Percentiles rank a stretch among this genome's conserved stretches.
phyloP scores from a whole-genome alignment of 2,329 filamentous ascomycete species.

The Knufia fluminis region DNA sequence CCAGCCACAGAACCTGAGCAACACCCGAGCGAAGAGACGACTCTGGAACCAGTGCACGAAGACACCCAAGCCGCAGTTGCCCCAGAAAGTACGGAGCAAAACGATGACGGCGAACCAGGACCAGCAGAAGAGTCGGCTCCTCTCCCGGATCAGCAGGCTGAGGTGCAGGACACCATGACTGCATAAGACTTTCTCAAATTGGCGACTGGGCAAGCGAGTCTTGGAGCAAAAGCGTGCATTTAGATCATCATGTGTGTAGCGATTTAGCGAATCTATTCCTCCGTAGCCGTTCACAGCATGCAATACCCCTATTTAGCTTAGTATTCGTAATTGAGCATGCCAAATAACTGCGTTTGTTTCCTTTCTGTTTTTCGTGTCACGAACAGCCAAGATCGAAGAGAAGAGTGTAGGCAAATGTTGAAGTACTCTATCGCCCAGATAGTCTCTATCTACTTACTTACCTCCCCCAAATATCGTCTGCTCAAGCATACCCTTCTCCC shows the following conservation, averaged over 20 bases:
- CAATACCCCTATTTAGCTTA: no score
- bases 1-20: background rate
- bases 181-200: background rate
- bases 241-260: slow-evolving; percentile 5
- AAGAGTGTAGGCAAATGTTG: no score
- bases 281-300: background rate
- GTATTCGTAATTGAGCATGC: slow-evolving; percentile 4
- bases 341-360: background rate
- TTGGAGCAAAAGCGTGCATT: background rate
- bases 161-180: background rate
- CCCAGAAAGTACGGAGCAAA: background rate
- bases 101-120: background rate
- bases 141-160: slow-evolving; percentile 8
- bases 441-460: background rate
- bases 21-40: background rate
- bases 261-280: slow-evolving; percentile 10
- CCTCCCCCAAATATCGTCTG: slow-evolving; percentile 22
- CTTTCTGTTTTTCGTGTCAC: background rate
- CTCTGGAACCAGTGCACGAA: background rate
- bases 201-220: background rate
- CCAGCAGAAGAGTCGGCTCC: background rate
- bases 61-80: background rate
- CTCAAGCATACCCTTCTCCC: slow-evolving; percentile 27
- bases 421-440: background rate
- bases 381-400: no score